Base-by-base conservation (phyloP, 2,329 filamentous ascomycete species). In the Verticillium longisporum region DNA sequence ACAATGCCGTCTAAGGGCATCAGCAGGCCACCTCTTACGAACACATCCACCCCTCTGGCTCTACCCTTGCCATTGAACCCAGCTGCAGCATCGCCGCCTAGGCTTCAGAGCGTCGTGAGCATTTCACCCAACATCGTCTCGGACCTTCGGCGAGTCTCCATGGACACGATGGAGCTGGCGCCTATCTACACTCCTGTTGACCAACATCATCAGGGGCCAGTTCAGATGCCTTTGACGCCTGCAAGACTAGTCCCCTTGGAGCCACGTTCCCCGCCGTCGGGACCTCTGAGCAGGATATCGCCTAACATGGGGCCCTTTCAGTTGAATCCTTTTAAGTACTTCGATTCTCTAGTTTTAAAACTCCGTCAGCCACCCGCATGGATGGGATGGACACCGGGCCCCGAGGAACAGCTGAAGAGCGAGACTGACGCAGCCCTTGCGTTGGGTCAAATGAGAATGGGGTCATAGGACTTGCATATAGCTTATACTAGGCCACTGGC, bases 31-130 rank as follows among this genome's bases (percentile, higher is more conserved):
- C 38, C 32, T 9, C 37, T 57, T 10, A 10, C 34, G 21, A 38
- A 26, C 31, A n/a, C 26, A 15, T 73, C 50, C 72, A 74, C 57
- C 11, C 57, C 57, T 15, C 61, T 59, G 32, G 18, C 59, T 68
- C 73, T 36, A 62, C 64, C 6, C 61, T 69, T 58, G 71, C 71
- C 18, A 61, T 26, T 26, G 60, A 34, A 21, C 36, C n/a, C 18
- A 13, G 13, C 6, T 6, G 33, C 13, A 63, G 6, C 66, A 61
- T 14, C 66, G 68, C 1, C 66, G 63, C n/a, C 36, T 60, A 53
- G 21, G 58, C 21, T 32, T 38, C 57, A 59, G 61, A 41, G 14
- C 45, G 38, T 10, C 55, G 54, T 6, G 58, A 53, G 13, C 21
- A 56, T 33, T 32, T 50, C 62, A n/a, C 59, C 62, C 10, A 58